Percentiles rank a stretch among this genome's conserved stretches.
Conservation (phyloP, 1,284 basidiomycete species). For the Pseudozyma pruni region DNA sequence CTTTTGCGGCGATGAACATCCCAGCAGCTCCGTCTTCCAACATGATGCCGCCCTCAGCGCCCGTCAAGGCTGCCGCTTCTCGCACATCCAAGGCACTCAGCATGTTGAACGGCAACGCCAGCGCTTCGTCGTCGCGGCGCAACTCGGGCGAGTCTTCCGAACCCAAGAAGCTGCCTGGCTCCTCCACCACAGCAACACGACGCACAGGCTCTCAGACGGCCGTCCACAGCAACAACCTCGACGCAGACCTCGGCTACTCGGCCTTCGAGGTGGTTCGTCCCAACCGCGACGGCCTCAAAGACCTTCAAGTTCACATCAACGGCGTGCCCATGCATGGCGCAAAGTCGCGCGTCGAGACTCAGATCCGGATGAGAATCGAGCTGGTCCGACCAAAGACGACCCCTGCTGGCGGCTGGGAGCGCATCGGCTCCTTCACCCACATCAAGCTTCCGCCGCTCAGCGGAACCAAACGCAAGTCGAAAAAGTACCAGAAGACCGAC, state of each 20-base stretch:
- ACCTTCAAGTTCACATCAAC: conserved; percentile 74
- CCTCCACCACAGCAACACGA: conserved; percentile 17
- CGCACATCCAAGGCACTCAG: conserved; percentile 5
- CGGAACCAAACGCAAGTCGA: conserved; percentile 72
- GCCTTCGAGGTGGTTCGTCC: conserved; percentile 56
- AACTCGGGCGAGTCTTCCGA: conserved; percentile 49
- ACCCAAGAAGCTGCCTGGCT: conserved; percentile 27
- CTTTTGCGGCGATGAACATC: conserved; percentile 36
- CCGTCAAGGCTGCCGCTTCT: conserved; percentile 5
- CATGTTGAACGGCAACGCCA: conserved; percentile 13
- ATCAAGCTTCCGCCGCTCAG: conserved; percentile 67
- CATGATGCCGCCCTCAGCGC: conserved; percentile 39
- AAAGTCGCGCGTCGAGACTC: conserved; percentile 94
- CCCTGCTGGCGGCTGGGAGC: conserved; percentile 52
- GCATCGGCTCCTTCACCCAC: conserved; percentile 65
- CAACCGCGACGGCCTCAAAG: conserved; percentile 45
- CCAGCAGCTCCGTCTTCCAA: conserved; percentile 13
- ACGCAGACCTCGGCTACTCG: conserved; percentile 57
- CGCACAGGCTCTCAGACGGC: conserved; percentile 44
- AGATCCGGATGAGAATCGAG: conserved; percentile 66
- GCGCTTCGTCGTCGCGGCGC: conserved; percentile 44
- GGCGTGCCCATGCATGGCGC: conserved; percentile 84
- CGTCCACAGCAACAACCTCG: conserved; percentile 56
- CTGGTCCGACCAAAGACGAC: conserved; percentile 51
- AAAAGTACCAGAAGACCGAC: conserved; percentile 74